These are phyloP conservation scores for Phytopythium oedochilum DNA, from an alignment of 352 stramenopile genomes.

Conservation along the genomic window DNA sequence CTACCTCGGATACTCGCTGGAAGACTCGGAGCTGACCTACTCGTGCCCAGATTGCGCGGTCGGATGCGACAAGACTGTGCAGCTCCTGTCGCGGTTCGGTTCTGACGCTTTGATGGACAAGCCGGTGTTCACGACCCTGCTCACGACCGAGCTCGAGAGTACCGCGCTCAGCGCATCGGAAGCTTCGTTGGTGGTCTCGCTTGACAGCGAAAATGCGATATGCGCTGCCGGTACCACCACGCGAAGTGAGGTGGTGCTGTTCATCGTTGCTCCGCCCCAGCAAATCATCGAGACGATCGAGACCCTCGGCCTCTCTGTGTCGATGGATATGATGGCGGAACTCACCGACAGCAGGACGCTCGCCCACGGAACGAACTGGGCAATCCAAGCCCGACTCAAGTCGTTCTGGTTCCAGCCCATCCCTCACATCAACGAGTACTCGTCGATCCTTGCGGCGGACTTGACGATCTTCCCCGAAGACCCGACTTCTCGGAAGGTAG, in stretches of 20 bases:
- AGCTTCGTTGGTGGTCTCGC: constrained; percentile 9
- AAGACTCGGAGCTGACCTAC: constrained; percentile 18
- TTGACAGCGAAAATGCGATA: constrained; percentile 10
- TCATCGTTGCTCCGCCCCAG: constrained; percentile 16
- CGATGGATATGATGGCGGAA: constrained; percentile 3
- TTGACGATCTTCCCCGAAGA: constrained; percentile 17
- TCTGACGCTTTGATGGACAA: constrained; percentile 27
- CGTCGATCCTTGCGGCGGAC: constrained; percentile 19
- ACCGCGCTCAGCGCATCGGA: constrained; percentile 15
- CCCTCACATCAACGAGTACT: constrained; percentile 25
- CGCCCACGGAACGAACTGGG: neutral
- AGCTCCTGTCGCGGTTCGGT: constrained; percentile 24
- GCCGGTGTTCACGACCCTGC: constrained; percentile 19
- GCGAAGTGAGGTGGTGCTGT: constrained; percentile 21
- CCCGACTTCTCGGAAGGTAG: constrained; percentile 5
- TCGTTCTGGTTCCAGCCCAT: constrained; percentile 23
- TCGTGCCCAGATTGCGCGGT: constrained; percentile 18
- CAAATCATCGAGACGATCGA: constrained; percentile 8
- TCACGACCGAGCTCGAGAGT: constrained; percentile 22
- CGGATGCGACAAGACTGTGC: constrained; percentile 16
- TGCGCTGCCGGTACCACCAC: constrained; percentile 20
- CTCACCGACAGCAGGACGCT: neutral
- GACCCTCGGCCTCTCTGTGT: constrained; percentile 1
- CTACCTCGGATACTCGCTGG: constrained; percentile 21
- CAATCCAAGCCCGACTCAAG: constrained; percentile 10